phyloP scores from a whole-genome alignment of 2,329 filamentous ascomycete species.

The Penicillium sp. region DNA sequence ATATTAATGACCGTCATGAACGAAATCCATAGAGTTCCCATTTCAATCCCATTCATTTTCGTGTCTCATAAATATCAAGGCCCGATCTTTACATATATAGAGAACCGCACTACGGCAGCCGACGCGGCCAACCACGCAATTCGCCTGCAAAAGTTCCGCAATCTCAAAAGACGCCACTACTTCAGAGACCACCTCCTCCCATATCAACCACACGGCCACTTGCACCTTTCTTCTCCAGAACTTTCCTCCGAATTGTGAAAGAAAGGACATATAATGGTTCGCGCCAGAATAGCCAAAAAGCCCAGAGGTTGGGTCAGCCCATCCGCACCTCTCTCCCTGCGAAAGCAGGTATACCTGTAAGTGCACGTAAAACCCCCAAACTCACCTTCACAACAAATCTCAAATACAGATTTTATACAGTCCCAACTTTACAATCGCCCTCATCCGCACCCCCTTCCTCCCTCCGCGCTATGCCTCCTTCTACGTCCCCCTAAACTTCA shows the following conservation, averaged over 20 bases:
- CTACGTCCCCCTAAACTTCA: conserved; percentile 87
- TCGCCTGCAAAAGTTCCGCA: conserved; percentile 37
- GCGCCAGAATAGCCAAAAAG: conserved; percentile 34
- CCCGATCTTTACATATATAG: neutral
- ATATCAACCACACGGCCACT: conserved; percentile 10
- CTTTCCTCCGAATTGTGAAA: neutral
- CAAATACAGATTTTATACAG: conserved; percentile 50
- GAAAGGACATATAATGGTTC: conserved; percentile 34
- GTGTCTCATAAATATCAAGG: conserved; percentile 8
- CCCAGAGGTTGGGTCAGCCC: conserved; percentile 30
- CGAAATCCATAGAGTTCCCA: conserved; percentile 10
- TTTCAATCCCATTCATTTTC: conserved; percentile 28
- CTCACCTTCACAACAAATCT: neutral
- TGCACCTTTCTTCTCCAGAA: neutral
- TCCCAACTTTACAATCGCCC: conserved; percentile 78
- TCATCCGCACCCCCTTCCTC: conserved; percentile 74
- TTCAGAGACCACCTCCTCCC: neutral
- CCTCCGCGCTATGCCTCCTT: conserved; percentile 86
- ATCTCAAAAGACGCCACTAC: conserved; percentile 11
- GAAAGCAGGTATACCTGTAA: conserved; percentile 63
- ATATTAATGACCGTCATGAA: conserved; percentile 17
- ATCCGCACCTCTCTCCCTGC: conserved; percentile 32
- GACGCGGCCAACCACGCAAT: conserved; percentile 43
- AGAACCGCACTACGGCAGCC: conserved; percentile 32
- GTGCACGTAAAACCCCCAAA: conserved; percentile 23